Evolutionary conservation across 1,139 yeast genomes (phyloP).

Genomic region (Waltiozyma sp.): DNA sequence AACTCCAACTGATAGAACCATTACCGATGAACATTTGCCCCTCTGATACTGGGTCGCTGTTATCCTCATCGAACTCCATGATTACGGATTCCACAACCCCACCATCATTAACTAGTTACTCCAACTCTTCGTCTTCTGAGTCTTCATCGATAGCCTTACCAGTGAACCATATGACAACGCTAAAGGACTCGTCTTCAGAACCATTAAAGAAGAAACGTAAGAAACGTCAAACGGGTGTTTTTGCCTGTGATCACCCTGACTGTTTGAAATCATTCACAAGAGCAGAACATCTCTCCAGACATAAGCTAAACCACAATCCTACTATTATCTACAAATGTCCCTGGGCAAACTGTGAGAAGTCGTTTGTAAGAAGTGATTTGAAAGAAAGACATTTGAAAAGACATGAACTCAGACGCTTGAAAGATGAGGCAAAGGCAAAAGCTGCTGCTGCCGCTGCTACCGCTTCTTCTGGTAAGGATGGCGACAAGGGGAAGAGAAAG

Average conservation of each 20-base stretch:
- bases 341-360: constrained; percentile 38
- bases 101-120: not conserved
- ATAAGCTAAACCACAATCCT: constrained; percentile 29
- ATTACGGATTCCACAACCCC: not conserved
- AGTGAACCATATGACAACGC: not conserved
- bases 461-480: constrained; percentile 3
- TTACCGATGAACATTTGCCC: not conserved
- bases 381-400: constrained; percentile 40
- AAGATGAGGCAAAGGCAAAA: constrained; percentile 16
- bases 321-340: constrained; percentile 36
- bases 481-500: constrained; percentile 10
- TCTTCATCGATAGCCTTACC: not conserved
- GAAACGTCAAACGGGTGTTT: constrained; percentile 16
- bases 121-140: not conserved
- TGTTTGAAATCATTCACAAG: constrained; percentile 30
- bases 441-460: constrained; percentile 8
- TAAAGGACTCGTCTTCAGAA: not conserved
- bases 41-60: not conserved
- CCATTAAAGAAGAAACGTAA: constrained; percentile 11
- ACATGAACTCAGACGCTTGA: constrained; percentile 26
- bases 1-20: not conserved
- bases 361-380: constrained; percentile 51
- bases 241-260: constrained; percentile 27
- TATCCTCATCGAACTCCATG: not conserved
- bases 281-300: constrained; percentile 28